Percentiles rank a stretch among this genome's conserved stretches.
Conservation (phyloP, 148 eudicot genomes). For the Rhododendron henanense region DNA sequence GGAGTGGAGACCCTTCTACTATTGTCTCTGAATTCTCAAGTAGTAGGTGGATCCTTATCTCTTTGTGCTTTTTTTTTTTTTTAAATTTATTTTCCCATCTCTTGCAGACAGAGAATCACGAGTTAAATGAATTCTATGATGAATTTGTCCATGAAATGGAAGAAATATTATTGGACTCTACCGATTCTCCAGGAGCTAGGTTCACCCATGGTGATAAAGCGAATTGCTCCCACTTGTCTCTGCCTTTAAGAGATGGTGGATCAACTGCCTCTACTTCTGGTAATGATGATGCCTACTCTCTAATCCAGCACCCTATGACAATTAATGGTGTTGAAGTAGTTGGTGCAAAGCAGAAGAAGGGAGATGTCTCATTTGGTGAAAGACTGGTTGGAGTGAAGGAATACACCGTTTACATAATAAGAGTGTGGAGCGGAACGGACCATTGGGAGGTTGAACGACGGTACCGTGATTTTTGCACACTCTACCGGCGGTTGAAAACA, state of each 20-base stretch:
- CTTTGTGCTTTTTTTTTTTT: constrained; percentile 1
- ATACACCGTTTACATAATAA: constrained; percentile 72
- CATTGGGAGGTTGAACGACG: constrained; percentile 91
- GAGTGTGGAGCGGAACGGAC: constrained; percentile 59
- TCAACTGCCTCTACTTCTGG: constrained; percentile 69
- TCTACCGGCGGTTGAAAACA: constrained; percentile 62
- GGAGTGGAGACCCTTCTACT: background rate
- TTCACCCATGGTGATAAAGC: constrained; percentile 29
- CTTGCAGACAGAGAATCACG: constrained; percentile 42
- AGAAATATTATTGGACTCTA: constrained; percentile 76
- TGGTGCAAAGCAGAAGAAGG: constrained; percentile 77
- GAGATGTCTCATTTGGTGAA: constrained; percentile 86
- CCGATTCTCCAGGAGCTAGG: constrained; percentile 48
- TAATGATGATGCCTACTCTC: constrained; percentile 30
- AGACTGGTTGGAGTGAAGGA: constrained; percentile 91
- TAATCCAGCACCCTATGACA: constrained; percentile 32
- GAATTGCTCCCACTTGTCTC: constrained; percentile 36
- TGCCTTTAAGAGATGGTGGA: constrained; percentile 62
- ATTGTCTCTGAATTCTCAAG: background rate
- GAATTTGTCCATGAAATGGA: constrained; percentile 98
- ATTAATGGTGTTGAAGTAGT: constrained; percentile 77
- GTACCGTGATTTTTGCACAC: constrained; percentile 87
- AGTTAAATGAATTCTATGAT: constrained; percentile 61
- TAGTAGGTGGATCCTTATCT: constrained; percentile 11
- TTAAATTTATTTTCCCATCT: background rate